phyloP scores from a whole-genome alignment of 106 monocot species.

The Dendrobium catenatum region DNA sequence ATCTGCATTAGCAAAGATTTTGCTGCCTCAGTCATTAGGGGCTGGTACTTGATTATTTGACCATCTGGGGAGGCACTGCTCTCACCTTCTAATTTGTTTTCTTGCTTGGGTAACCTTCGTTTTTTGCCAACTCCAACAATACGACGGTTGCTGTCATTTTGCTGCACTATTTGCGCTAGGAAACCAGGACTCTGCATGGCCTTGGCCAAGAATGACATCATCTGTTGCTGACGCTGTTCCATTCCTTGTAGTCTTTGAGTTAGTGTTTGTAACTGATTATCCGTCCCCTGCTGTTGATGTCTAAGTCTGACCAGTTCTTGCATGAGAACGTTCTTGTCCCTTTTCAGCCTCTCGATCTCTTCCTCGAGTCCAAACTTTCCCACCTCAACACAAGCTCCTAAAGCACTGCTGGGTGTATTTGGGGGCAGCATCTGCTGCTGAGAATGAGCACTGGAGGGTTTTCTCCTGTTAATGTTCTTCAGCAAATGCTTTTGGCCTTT shows the following conservation, averaged over 20 bases:
- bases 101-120: slow-evolving; percentile 42
- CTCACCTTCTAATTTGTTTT: background rate
- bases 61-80: slow-evolving; percentile 16
- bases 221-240: slow-evolving; percentile 56
- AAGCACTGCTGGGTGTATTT: slow-evolving; percentile 10
- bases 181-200: slow-evolving; percentile 34
- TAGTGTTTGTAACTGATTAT: slow-evolving; percentile 25
- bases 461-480: slow-evolving; percentile 42
- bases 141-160: slow-evolving; percentile 19
- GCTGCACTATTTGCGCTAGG: slow-evolving; percentile 30
- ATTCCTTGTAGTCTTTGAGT: slow-evolving; percentile 36
- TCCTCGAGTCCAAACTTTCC: slow-evolving; percentile 57
- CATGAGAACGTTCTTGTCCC: slow-evolving; percentile 58
- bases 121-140: slow-evolving; percentile 31
- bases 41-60: slow-evolving; percentile 26
- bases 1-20: slow-evolving; percentile 19
- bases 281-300: slow-evolving; percentile 45
- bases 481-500: slow-evolving; percentile 49
- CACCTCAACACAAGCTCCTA: slow-evolving; percentile 45
- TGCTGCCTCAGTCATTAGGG: slow-evolving; percentile 14
- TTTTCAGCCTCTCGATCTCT: slow-evolving; percentile 55
- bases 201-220: slow-evolving; percentile 34
- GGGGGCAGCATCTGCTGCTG: slow-evolving; percentile 14
- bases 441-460: slow-evolving; percentile 12
- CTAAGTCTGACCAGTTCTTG: slow-evolving; percentile 58